Evolutionary conservation across 306 rosid genomes (phyloP), one percentile per base, ranked within the genome.

Genomic region (Rosa lucieae): DNA sequence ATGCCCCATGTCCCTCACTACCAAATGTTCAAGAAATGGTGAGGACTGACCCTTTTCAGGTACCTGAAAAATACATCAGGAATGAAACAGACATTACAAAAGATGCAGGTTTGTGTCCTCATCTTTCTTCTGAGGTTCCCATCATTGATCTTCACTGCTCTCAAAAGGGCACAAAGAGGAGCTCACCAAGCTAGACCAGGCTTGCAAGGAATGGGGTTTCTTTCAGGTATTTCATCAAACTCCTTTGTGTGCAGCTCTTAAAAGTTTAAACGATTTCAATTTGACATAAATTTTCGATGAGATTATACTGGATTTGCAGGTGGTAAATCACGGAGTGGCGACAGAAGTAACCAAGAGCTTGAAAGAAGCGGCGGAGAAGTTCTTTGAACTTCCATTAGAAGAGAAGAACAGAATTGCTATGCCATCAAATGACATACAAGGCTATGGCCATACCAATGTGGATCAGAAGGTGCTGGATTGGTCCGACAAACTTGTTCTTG

Each of bases 201-300:
- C 82, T 9, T 83, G 84, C 83, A 73, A 77, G 46, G 79, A 82
- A 11, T 86, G 81, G 89, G 86, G 83, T 5, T 86, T 86, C 65
- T 83, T 83, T 43, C 83, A 46, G 83, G 89, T 80, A 79, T 10
- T 29, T 63, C 47, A 66, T 61, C 17, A 10, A 6, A 20, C 10
- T 3, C 7, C 29, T 8, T n/a, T 61, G 0, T 2, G 3, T 15
- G 47, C 47, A 66, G 9, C 23, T 6, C 23, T 18, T 15, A 18
- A 14, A 13, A 48, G 23, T 23, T 23, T 18, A 26, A 44, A 21
- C 32, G 5, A 11, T 46, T 51, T 46, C 12, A 46, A 15, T 4
- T 59, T 59, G 17, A 59, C 14, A 35, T 8, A 51, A 39, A 29
- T 35, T 53, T 55, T 39, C 35, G 7, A 21, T 21, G 35, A 62